A percentile compares a stretch with the other conserved stretches of the same genome.
phyloP scores from a whole-genome alignment of 495 filamentous ascomycete species.

The Podospora appendiculata region DNA sequence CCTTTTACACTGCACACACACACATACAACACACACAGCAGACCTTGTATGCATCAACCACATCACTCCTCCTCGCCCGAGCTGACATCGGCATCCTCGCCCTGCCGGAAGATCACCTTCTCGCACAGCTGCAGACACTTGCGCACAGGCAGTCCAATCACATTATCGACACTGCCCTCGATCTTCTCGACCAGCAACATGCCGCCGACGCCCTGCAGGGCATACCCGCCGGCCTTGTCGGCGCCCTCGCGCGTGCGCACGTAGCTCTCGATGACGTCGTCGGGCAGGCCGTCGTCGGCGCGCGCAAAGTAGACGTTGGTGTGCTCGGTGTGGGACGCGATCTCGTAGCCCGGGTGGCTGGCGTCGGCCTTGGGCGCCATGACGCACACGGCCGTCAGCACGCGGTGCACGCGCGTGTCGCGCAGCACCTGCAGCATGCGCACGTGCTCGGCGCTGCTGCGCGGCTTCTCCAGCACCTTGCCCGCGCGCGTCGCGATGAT shows the following conservation, averaged over 20 bases:
- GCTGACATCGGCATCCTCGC: conserved; percentile 20
- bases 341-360: conserved; percentile 72
- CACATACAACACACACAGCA: too few species aligned
- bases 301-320: conserved; percentile 71
- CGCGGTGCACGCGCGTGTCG: conserved; percentile 65
- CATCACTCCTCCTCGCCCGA: conserved; percentile 3
- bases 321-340: conserved; percentile 78
- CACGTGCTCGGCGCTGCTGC: conserved; percentile 69
- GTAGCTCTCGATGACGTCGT: conserved; percentile 64
- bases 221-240: conserved; percentile 96
- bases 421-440: conserved; percentile 73
- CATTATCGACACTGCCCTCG: conserved; percentile 88
- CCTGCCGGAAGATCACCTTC: conserved; percentile 58
- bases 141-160: conserved; percentile 85
- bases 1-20: too few species aligned
- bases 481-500: conserved; percentile 73
- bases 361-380: conserved; percentile 74
- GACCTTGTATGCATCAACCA: too few species aligned
- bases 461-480: conserved; percentile 81
- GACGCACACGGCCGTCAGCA: conserved; percentile 70
- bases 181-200: conserved; percentile 76
- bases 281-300: conserved; percentile 67
- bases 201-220: conserved; percentile 80
- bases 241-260: conserved; percentile 85
- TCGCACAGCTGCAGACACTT: conserved; percentile 77